phyloP scores from a whole-genome alignment of 306 rosid genomes.

The Prunus campanulata region DNA sequence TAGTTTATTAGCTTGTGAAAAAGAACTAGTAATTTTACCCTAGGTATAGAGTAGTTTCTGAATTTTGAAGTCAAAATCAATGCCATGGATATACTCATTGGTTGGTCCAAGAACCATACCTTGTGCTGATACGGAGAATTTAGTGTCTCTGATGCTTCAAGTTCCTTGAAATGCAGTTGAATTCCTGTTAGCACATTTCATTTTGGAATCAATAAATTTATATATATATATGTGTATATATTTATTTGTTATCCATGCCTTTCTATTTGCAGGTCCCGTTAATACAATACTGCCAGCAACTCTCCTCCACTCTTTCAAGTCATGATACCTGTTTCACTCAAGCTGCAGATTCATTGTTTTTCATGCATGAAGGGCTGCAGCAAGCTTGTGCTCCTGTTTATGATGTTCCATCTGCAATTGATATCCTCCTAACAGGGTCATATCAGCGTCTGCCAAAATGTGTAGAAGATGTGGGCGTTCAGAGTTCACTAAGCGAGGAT shows the following conservation, averaged over 20 bases:
- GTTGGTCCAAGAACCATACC: not conserved
- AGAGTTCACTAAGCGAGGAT: conserved; percentile 66
- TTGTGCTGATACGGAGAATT: not conserved
- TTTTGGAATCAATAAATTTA: not conserved
- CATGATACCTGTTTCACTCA: conserved; percentile 96
- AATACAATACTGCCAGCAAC: conserved; percentile 90
- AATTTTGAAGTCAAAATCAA: not conserved
- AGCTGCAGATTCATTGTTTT: conserved; percentile 94
- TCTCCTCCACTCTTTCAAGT: conserved; percentile 82
- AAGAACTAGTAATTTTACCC: not conserved
- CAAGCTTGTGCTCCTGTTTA: conserved; percentile 98
- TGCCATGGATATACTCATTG: not conserved
- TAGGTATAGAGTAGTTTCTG: not conserved
- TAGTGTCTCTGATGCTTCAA: not conserved
- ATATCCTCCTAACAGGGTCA: conserved; percentile 77
- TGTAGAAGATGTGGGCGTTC: conserved; percentile 76
- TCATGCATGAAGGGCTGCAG: conserved; percentile 99
- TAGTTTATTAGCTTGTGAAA: not conserved
- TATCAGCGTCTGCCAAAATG: conserved; percentile 88
- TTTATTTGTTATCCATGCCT: conserved; percentile 3
- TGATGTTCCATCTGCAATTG: conserved; percentile 94
- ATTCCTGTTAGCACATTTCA: not conserved
- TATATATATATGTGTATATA: not conserved
- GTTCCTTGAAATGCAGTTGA: not conserved
- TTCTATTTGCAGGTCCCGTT: conserved; percentile 72